Evolutionary conservation across 2,329 filamentous ascomycete species (phyloP), one percentile per base, ranked within the genome.

Genomic region (Colletotrichum eleusines): DNA sequence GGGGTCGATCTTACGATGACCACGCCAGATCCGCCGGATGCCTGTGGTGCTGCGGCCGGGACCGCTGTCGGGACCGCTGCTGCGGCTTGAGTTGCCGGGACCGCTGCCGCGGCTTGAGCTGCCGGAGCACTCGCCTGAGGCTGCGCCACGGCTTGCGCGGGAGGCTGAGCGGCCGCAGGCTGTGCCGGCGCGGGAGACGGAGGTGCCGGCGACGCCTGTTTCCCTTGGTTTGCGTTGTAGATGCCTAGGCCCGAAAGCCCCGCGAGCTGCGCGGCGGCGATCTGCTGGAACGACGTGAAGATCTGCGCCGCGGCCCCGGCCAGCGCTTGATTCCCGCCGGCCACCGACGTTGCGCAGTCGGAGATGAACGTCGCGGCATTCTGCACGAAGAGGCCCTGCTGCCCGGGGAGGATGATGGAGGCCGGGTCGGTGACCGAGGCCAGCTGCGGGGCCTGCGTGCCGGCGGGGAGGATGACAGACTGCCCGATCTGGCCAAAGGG

Each of bases 381-480:
- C 69, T 80, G 78, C 23, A 82, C 78, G 50, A 83, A 78, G 26
- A 82, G 74, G 62, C 66, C 72, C 33, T 72, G 66, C 74, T 80
- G 78, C 72, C 74, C 73, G 3, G 80, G 75, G 33, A 81, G 73
- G 68, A 83, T 81, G 69, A 83, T 82, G 59, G 76, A 74, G 23
- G 81, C 81, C 11, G 81, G 81, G 72, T 82, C 81, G 7, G 74
- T 73, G 63, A 82, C 78, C 55, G 81, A 72, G 62, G 80, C 74
- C 44, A 77, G 74, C 20, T 74, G 73, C 9, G 78, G 79, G 5
- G 78, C 76, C 20, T 75, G 72, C 20, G 76, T 76, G 59, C 76
- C 79, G 73, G 76, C 76, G 9, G 80, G 79, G 61, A 82, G 76
- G 69, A 82, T 77, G 66, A 82, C 53, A 62, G 74, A 77, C 73